Percentiles rank a stretch among this genome's conserved stretches.
Conservation (phyloP, 768 basidiomycete genomes). For the Panellus pusillus region DNA sequence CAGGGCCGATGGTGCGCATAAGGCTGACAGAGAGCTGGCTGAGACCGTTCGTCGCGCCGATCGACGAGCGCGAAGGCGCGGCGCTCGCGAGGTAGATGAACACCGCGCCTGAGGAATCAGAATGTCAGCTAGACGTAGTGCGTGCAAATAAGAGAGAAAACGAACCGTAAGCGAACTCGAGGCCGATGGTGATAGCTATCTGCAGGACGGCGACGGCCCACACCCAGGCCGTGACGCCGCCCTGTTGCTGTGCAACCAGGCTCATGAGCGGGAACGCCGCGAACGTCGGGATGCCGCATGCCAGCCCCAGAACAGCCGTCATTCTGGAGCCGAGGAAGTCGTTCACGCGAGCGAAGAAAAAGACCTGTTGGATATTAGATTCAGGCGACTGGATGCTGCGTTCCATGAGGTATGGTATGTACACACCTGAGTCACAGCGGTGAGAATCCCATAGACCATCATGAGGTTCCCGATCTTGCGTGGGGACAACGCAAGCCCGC, state of each 20-base stretch:
- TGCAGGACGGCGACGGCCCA: background rate
- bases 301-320: conserved; percentile 40
- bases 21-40: conserved; percentile 30
- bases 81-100: conserved; percentile 46
- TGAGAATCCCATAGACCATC: conserved; percentile 44
- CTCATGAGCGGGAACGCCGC: background rate
- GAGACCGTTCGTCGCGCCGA: conserved; percentile 51
- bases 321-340: conserved; percentile 45
- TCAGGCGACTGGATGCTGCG: background rate
- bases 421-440: conserved; percentile 30
- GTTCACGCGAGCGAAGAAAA: conserved; percentile 45
- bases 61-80: conserved; percentile 46
- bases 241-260: background rate
- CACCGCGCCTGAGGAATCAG: conserved; percentile 33
- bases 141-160: background rate
- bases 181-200: background rate
- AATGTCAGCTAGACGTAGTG: background rate
- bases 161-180: background rate
- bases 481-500: conserved; percentile 52
- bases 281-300: conserved; percentile 11
- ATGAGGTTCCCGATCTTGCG: conserved; percentile 47
- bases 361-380: conserved; percentile 30
- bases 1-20: conserved; percentile 46
- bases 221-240: background rate
- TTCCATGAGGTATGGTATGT: too few species aligned